A percentile compares a stretch with the other conserved stretches of the same genome.
Conservation (phyloP, 345 rosid species). For the Brassica cretica region DNA sequence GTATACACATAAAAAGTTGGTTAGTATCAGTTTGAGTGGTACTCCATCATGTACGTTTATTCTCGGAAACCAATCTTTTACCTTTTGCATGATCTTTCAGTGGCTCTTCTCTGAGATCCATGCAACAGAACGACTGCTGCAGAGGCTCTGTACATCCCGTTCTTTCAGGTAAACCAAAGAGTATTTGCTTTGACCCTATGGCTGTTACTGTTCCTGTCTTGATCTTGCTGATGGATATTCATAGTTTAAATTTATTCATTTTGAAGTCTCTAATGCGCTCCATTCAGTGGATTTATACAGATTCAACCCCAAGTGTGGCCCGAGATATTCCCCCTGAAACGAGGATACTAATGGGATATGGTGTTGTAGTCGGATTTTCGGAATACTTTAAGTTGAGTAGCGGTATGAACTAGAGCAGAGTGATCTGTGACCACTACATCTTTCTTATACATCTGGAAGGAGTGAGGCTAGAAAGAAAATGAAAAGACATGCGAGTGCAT, state of each 20-base stretch:
- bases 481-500: not conserved
- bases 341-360: not conserved
- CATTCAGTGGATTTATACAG: not conserved
- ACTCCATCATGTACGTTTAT: not conserved
- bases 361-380: not conserved
- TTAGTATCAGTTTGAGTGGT: not conserved
- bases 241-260: not conserved
- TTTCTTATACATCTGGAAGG: not conserved
- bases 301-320: not conserved
- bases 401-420: too few species aligned
- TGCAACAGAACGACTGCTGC: not conserved
- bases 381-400: too few species aligned
- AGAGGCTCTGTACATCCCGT: not conserved
- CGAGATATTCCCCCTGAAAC: not conserved
- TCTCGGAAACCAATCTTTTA: too few species aligned
- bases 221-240: not conserved
- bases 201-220: not conserved
- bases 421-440: too few species aligned
- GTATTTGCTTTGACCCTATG: not conserved
- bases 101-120: not conserved
- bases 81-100: not conserved
- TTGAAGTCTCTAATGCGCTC: not conserved
- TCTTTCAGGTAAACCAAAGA: not conserved
- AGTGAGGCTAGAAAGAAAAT: not conserved
- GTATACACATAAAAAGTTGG: not conserved